Percentiles rank a stretch among this genome's conserved stretches.
Evolutionary conservation across 2,329 filamentous ascomycete species (phyloP).

Genomic region (Ophiosphaerella narmari): DNA sequence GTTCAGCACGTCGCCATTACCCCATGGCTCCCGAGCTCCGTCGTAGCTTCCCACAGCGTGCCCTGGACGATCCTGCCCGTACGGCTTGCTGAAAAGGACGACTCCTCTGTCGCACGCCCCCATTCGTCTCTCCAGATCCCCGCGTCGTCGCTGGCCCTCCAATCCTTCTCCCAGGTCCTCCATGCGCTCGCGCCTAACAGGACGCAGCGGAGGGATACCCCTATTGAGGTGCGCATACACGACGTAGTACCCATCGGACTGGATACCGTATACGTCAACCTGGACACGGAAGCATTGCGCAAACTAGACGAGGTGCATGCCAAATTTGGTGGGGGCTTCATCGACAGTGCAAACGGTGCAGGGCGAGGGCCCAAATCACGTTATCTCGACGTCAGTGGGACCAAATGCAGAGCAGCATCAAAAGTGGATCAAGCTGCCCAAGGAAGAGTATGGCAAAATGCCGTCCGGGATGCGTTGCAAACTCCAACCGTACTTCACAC

Average conservation of each 20-base stretch:
- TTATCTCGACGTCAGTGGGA: slow-evolving; percentile 46
- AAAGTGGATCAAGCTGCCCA: slow-evolving; percentile 29
- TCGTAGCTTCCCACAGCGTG: slow-evolving; percentile 60
- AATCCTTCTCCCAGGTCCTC: slow-evolving; percentile 76
- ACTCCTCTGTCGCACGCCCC: slow-evolving; percentile 52
- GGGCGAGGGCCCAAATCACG: slow-evolving; percentile 35
- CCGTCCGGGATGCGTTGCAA: slow-evolving; percentile 73
- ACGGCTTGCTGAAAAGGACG: slow-evolving; percentile 47
- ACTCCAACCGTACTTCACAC: slow-evolving; percentile 77
- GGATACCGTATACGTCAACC: slow-evolving; percentile 83
- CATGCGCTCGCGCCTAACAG: slow-evolving; percentile 77
- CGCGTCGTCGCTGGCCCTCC: slow-evolving; percentile 71
- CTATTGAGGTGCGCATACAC: slow-evolving; percentile 82
- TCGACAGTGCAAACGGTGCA: slow-evolving; percentile 39
- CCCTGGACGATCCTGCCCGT: slow-evolving; percentile 88
- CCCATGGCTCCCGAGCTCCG: slow-evolving; percentile 67
- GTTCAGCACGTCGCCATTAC: slow-evolving; percentile 71
- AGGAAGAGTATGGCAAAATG: slow-evolving; percentile 43
- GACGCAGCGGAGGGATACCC: slow-evolving; percentile 71
- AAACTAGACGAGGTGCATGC: slow-evolving; percentile 82
- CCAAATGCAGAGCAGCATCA: slow-evolving; percentile 19
- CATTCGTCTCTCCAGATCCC: slow-evolving; percentile 82
- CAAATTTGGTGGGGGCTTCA: slow-evolving; percentile 73
- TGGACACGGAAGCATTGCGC: slow-evolving; percentile 79
- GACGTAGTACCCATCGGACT: slow-evolving; percentile 80